Base-by-base conservation (phyloP, 2,329 filamentous ascomycete genomes). In the Cladosporium velox region DNA sequence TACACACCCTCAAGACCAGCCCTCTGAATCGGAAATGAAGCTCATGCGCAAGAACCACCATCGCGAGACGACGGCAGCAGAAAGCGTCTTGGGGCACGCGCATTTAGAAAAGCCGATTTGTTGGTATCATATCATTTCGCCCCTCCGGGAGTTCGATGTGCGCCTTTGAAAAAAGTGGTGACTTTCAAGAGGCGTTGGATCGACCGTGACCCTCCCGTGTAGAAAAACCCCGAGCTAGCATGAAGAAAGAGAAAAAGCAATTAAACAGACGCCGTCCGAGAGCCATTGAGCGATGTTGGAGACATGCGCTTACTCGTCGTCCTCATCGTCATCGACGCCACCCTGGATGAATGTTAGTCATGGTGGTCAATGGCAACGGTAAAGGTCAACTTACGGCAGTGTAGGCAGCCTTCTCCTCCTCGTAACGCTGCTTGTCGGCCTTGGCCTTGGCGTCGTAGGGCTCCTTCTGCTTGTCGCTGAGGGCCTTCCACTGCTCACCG, bases 401-500 rank as follows among this genome's bases (percentile, higher is more conserved):
- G 86, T 96, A 99, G 71, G 88, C 91, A 72, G 90, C 90, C 88
- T 99, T 99, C 88, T 98, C 93, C 74, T 97, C 92, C 81, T 98
- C 94, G 79, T 98, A 99, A 69, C 95, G 90, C 90, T 98, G 97
- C 92, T 98, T 99, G 84, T 99, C 95, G 71, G 90, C 86, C 62
- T 91, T 92, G 78, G 95, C 95, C 90, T 98, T 98, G 79, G 92
- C 91, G 83, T 98, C 94, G 77, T 98, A 99, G 12, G 95, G 95
- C 70, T 86, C 84, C 76, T 94, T 93, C 82, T 98, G 92, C 86
- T 95, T 92, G 74, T 97, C 92, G 81, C 87, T 91, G 71, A 99
- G 86, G 67, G 90, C 91, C 92, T 99, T 99, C 95, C 95, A 99
- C 85, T 91, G 91, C 88, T 97, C 93, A 82, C 95, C 95, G 68